These are phyloP conservation scores for Venturia asperata DNA, from an alignment of 2,329 filamentous ascomycete genomes.

Conservation along the genomic window DNA sequence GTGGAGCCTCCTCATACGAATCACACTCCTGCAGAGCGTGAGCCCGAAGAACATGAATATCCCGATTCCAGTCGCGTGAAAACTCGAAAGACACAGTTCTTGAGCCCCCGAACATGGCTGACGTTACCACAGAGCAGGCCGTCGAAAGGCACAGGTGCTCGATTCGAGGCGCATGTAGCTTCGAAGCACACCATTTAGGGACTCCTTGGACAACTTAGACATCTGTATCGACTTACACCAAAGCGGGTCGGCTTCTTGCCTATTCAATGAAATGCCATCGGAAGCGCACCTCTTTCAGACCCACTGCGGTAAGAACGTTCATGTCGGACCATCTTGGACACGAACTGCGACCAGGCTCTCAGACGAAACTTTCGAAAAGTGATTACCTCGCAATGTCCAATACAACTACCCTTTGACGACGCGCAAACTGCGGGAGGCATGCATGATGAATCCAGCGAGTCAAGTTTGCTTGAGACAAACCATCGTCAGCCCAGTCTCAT, in stretches of 20 bases:
- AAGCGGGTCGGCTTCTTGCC: neutral
- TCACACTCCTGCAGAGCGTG: no score
- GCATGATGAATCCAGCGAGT: neutral
- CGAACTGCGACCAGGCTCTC: neutral
- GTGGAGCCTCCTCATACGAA: no score
- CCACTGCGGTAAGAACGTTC: neutral
- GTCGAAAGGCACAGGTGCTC: no score
- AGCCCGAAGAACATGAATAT: no score
- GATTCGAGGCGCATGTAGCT: no score
- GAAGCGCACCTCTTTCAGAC: neutral
- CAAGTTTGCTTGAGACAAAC: neutral
- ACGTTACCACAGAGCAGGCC: no score
- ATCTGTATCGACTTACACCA: no score
- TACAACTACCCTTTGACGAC: neutral
- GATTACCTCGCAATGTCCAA: neutral
- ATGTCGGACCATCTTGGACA: neutral
- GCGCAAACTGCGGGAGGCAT: neutral
- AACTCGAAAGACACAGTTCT: no score
- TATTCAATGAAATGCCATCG: neutral
- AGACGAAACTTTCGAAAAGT: neutral
- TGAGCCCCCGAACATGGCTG: no score
- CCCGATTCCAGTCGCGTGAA: no score
- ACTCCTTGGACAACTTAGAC: no score
- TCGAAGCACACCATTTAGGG: no score
- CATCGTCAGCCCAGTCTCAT: neutral